These are phyloP conservation scores for Gryganskiella cystojenkinii DNA, from an alignment of 192 early-diverging fungal genomes.

Conservation along the genomic window DNA sequence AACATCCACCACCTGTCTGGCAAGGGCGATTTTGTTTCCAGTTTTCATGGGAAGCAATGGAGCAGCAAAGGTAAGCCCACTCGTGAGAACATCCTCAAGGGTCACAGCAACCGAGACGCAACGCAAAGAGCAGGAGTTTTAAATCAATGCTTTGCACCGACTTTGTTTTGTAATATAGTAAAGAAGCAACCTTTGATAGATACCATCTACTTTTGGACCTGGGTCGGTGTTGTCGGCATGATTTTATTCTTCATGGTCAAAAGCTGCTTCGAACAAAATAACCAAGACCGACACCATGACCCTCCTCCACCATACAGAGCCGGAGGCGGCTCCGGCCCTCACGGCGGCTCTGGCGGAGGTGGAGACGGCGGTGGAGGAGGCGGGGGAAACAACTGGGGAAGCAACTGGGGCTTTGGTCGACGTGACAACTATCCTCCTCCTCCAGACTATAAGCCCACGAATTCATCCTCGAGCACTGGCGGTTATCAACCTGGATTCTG, in stretches of 20 bases:
- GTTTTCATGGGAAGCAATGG: slow-evolving; percentile 28
- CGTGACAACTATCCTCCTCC: slow-evolving; percentile 7
- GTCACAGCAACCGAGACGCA: too few relatives aligned
- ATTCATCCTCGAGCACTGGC: slow-evolving; percentile 4
- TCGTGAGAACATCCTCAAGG: too few relatives aligned
- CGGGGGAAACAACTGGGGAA: slow-evolving; percentile 8
- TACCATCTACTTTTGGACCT: slow-evolving; percentile 13
- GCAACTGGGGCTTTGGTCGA: slow-evolving; percentile 29
- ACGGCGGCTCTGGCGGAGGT: slow-evolving; percentile 10
- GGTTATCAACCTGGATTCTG: slow-evolving; percentile 53
- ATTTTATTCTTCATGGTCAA: slow-evolving; percentile 28
- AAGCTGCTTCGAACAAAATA: slow-evolving; percentile 9
- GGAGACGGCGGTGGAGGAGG: slow-evolving; percentile 21
- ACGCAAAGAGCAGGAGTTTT: too few relatives aligned
- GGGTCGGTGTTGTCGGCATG: slow-evolving; percentile 25
- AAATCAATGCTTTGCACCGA: too few relatives aligned
- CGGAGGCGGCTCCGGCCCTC: not conserved
- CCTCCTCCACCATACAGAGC: slow-evolving; percentile 47
- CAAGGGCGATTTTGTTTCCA: too few relatives aligned
- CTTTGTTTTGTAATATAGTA: not conserved
- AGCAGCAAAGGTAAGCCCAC: slow-evolving; percentile 11
- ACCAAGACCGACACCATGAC: slow-evolving; percentile 1
- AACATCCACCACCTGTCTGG: too few relatives aligned
- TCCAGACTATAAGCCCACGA: slow-evolving; percentile 11
- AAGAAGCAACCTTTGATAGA: slow-evolving; percentile 27